Percentiles rank a stretch among this genome's conserved stretches.
Evolutionary conservation across 495 filamentous ascomycete species (phyloP).

Genomic region (Hyaloscypha variabilis): DNA sequence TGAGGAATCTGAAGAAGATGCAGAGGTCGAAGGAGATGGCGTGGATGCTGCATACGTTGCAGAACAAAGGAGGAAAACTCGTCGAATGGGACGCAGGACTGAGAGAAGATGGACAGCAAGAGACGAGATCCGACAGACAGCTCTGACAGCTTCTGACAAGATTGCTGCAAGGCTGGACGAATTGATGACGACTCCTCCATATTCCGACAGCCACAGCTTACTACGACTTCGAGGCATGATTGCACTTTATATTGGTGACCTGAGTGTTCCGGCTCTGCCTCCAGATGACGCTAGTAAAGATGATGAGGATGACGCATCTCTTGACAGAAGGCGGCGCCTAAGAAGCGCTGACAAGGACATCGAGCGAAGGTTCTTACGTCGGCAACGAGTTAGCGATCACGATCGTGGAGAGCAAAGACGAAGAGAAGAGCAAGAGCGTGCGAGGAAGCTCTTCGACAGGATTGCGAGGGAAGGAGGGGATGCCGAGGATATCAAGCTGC

Average conservation of each 20-base stretch:
- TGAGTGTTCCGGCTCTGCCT: conserved; percentile 34
- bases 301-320: neutral
- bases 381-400: conserved; percentile 22
- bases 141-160: conserved; percentile 50
- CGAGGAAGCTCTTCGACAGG: conserved; percentile 17
- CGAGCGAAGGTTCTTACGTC: conserved; percentile 18
- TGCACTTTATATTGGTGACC: conserved; percentile 63
- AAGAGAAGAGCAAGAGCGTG: conserved; percentile 17
- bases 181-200: conserved; percentile 60
- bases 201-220: conserved; percentile 55
- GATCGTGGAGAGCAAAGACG: conserved; percentile 14
- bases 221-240: conserved; percentile 63
- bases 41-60: conserved; percentile 5
- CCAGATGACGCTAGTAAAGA: conserved; percentile 12
- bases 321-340: neutral
- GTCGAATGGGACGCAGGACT: conserved; percentile 6
- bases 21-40: conserved; percentile 3
- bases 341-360: neutral
- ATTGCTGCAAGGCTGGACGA: conserved; percentile 62
- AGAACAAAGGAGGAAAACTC: conserved; percentile 12
- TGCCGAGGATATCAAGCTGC: conserved; percentile 13
- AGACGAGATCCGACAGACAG: conserved; percentile 27
- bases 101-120: conserved; percentile 23
- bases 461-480: conserved; percentile 19
- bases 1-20: conserved; percentile 2